Conservation (phyloP, 2,329 filamentous ascomycete species). For the Calonectria honghensis region DNA sequence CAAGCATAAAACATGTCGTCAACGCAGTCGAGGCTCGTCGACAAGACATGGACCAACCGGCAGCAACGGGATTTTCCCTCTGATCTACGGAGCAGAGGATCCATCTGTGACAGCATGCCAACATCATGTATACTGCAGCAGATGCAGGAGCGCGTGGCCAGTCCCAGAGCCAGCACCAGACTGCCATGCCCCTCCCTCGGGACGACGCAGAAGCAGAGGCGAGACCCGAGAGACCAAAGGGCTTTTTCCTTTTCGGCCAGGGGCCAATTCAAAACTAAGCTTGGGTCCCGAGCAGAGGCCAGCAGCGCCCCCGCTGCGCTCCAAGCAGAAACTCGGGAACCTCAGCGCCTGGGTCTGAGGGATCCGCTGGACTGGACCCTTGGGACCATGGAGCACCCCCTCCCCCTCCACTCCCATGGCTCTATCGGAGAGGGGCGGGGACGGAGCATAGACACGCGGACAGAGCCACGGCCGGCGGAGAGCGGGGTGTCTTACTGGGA, state of each 20-base stretch:
- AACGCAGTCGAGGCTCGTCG: conserved; percentile 18
- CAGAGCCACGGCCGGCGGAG: conserved; percentile 22
- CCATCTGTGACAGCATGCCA: conserved; percentile 27
- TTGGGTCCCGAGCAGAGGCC: conserved; percentile 29
- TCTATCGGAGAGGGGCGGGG: conserved; percentile 38
- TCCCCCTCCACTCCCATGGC: conserved; percentile 30
- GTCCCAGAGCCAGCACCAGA: conserved; percentile 22
- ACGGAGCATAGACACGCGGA: conserved; percentile 23
- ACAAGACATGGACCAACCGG: conserved; percentile 15
- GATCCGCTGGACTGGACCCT: conserved; percentile 46
- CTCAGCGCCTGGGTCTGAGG: conserved; percentile 30
- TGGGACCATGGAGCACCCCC: conserved; percentile 32
- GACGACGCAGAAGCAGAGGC: conserved; percentile 10
- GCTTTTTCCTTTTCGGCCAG: conserved; percentile 15
- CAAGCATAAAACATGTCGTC: conserved; percentile 23
- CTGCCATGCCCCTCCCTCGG: conserved; percentile 20
- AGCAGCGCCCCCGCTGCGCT: conserved; percentile 30
- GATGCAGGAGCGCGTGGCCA: conserved; percentile 27
- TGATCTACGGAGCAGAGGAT: conserved; percentile 26
- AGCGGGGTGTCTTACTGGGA: conserved; percentile 4
- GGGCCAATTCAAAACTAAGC: conserved; percentile 33
- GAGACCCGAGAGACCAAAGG: conserved; percentile 16
- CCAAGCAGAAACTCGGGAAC: conserved; percentile 42
- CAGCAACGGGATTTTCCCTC: conserved; percentile 11
- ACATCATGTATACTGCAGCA: conserved; percentile 25